phyloP scores from a whole-genome alignment of 768 basidiomycete genomes.

The Lentinula detonsa region DNA sequence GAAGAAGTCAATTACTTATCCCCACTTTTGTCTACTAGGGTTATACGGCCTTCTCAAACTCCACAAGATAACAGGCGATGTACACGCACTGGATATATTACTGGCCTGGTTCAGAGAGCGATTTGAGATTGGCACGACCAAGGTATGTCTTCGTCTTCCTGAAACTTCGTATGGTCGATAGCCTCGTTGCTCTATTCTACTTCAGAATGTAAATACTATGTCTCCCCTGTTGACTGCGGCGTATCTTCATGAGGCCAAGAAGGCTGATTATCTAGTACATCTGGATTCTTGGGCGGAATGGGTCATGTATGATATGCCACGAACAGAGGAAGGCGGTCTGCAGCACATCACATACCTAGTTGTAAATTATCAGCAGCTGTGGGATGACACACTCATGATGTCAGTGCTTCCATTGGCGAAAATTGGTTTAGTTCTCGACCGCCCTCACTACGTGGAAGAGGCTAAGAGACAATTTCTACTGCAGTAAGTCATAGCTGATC shows the following conservation, averaged over 20 bases:
- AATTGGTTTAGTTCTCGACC: conserved; percentile 46
- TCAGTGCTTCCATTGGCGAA: conserved; percentile 49
- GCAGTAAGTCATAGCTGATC: conserved; percentile 26
- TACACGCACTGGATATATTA: conserved; percentile 30
- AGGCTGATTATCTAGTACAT: conserved; percentile 28
- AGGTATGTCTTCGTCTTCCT: conserved; percentile 17
- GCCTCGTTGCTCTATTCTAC: neutral
- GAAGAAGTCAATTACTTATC: neutral
- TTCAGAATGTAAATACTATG: conserved; percentile 53
- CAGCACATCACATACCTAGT: conserved; percentile 42
- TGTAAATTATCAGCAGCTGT: conserved; percentile 39
- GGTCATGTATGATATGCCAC: conserved; percentile 42
- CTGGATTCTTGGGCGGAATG: conserved; percentile 47
- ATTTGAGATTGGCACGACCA: conserved; percentile 44
- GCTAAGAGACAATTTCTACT: conserved; percentile 46
- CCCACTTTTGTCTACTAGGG: conserved; percentile 15
- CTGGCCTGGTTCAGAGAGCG: conserved; percentile 44
- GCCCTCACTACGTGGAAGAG: conserved; percentile 46
- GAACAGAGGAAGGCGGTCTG: conserved; percentile 38
- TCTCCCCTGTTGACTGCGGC: conserved; percentile 42
- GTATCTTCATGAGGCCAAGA: conserved; percentile 31
- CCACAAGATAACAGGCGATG: conserved; percentile 33
- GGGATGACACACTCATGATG: conserved; percentile 60
- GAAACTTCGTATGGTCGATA: neutral
- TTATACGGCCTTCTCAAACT: conserved; percentile 35